Base-by-base conservation (phyloP, 306 rosid genomes). In the Fagus sylvatica region DNA sequence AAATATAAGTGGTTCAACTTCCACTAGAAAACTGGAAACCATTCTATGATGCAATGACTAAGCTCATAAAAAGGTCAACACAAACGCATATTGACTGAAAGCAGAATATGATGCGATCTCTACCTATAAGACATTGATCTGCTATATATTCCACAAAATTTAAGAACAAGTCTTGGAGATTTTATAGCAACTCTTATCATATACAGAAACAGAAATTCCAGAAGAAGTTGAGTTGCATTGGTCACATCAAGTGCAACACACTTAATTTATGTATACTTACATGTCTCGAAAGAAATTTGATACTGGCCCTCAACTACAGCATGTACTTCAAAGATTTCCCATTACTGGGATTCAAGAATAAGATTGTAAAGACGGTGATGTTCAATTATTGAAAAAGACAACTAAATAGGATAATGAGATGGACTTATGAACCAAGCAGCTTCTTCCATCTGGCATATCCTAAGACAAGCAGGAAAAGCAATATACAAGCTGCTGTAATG, bases 371-470 rank as follows among this genome's bases (percentile, higher is more conserved):
- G 17, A 64, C 34, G 19, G 12, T 62, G 69, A 37, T 15, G 7
- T 42, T 64, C 78, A 76, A 40, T 19, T 76, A 57, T 40, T 42
- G 37, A 53, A 11, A 46, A 36, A 53, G 64, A 57, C 43, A 73
- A 61, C 16, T 34, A 67, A n/a, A 46, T 67, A 16, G 6, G 56
- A 64, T 34, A 57, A 60, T 17, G 6, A 67, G 60, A 74, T 49
- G 66, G 37, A 43, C 85, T 88, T 79, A 96, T 1, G 97, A 88
- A 74, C 96, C 98, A 7, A 96, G 89, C 76, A 96, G 85, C 85
- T 91, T 96, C 79, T 87, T 91, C 98, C 97, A 96, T 86, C 85
- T 87, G 68, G 99, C 99, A 86, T 93, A 96, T 49, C 96, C 94
- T 17, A 85, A 85, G 74, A 96, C 56, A 72, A 93, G 67, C 60